Conservation (phyloP, 305 asterid species). For the Fraxinus latifolia region DNA sequence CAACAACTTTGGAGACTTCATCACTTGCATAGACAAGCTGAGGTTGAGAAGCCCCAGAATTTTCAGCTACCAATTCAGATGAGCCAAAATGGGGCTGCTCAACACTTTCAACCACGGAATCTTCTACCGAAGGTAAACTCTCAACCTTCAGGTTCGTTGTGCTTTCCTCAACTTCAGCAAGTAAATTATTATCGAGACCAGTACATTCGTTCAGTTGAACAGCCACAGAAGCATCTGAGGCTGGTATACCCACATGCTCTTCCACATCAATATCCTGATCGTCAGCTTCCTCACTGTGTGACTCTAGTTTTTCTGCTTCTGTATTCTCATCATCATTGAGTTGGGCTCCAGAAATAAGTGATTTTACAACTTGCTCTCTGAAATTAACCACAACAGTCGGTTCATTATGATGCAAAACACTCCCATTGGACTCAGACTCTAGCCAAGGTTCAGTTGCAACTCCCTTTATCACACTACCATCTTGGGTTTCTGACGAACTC, state of each 20-base stretch:
- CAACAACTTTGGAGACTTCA: constrained; percentile 28
- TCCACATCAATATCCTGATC: constrained; percentile 32
- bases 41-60: constrained; percentile 32
- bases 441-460: constrained; percentile 28
- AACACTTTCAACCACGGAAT: constrained; percentile 17
- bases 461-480: constrained; percentile 34
- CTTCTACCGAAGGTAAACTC: constrained; percentile 12
- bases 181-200: constrained; percentile 27
- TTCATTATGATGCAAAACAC: constrained; percentile 30
- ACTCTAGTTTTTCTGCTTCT: constrained; percentile 31
- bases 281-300: constrained; percentile 20
- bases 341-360: constrained; percentile 24
- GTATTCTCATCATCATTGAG: constrained; percentile 26
- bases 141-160: constrained; percentile 24
- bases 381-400: constrained; percentile 20
- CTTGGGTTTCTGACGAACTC: constrained; percentile 34
- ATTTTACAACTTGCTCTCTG: constrained; percentile 27
- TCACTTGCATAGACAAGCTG: constrained; percentile 21
- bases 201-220: constrained; percentile 21
- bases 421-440: constrained; percentile 36
- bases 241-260: constrained; percentile 32
- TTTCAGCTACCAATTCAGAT: constrained; percentile 27
- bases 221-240: constrained; percentile 24
- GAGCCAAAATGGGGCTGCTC: constrained; percentile 28
- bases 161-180: constrained; percentile 28